Evolutionary conservation across 768 basidiomycete genomes (phyloP).

Genomic region (Astraeus odoratus): DNA sequence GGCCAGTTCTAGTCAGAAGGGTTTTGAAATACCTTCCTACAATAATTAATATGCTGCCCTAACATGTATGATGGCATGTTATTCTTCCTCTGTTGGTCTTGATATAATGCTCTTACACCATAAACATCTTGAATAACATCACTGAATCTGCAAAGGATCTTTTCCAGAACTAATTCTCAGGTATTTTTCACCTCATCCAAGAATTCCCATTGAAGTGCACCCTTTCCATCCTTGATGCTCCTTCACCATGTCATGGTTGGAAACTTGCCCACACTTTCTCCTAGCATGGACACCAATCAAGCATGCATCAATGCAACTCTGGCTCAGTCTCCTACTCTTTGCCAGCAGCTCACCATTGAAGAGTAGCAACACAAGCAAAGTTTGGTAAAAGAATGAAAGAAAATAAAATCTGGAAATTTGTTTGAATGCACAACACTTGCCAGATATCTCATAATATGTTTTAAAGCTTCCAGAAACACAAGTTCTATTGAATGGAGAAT

Average conservation of each 20-base stretch:
- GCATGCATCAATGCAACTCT: background rate
- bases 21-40: background rate
- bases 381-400: background rate
- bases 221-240: background rate
- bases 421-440: background rate
- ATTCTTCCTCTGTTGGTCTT: background rate
- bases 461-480: background rate
- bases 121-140: background rate
- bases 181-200: background rate
- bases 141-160: background rate
- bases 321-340: background rate
- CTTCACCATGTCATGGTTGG: background rate
- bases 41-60: background rate
- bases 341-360: background rate
- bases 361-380: background rate
- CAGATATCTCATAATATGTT: background rate
- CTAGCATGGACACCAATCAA: background rate
- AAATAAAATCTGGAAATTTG: background rate
- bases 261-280: background rate
- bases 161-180: background rate
- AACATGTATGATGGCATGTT: background rate
- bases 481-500: background rate
- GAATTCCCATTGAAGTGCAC: background rate
- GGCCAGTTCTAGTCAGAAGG: background rate
- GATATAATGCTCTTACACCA: background rate